phyloP scores from a whole-genome alignment of 2,329 filamentous ascomycete genomes.

The Microdochium trichocladiopsis region DNA sequence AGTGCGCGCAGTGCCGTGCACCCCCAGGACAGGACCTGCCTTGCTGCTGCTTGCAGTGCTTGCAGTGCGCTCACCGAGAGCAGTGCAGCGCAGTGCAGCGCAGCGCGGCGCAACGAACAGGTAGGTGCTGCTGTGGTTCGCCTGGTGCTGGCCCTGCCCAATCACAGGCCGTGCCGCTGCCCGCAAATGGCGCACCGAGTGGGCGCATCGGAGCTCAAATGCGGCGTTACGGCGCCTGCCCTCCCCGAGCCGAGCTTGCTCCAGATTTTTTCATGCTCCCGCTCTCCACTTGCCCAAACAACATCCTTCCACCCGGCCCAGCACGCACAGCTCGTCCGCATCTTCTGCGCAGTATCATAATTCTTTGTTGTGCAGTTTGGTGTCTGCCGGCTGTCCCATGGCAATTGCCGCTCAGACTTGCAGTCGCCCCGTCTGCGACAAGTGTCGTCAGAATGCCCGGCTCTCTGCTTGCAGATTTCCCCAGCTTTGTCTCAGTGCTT shows the following conservation, averaged over 20 bases:
- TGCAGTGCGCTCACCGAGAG: too few species aligned
- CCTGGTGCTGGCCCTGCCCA: too few species aligned
- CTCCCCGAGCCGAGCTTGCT: neutral
- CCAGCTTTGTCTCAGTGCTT: too few species aligned
- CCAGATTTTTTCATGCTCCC: neutral
- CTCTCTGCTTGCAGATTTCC: too few species aligned
- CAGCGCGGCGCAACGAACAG: too few species aligned
- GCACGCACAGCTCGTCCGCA: neutral
- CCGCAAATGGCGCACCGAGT: neutral
- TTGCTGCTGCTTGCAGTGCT: too few species aligned
- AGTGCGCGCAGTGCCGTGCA: neutral
- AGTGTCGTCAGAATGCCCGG: too few species aligned
- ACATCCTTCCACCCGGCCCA: neutral
- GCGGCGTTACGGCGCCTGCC: neutral
- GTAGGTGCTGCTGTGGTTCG: too few species aligned
- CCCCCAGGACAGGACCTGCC: too few species aligned
- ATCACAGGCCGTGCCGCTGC: neutral
- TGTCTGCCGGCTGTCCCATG: neutral
- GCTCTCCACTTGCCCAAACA: neutral
- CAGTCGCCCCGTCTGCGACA: too few species aligned
- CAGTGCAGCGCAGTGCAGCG: too few species aligned
- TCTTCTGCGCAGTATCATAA: too few species aligned
- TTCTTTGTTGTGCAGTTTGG: neutral
- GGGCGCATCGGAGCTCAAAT: neutral
- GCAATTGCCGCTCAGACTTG: neutral